phyloP scores from a whole-genome alignment of 768 basidiomycete genomes.

The Pleurotus pulmonarius region DNA sequence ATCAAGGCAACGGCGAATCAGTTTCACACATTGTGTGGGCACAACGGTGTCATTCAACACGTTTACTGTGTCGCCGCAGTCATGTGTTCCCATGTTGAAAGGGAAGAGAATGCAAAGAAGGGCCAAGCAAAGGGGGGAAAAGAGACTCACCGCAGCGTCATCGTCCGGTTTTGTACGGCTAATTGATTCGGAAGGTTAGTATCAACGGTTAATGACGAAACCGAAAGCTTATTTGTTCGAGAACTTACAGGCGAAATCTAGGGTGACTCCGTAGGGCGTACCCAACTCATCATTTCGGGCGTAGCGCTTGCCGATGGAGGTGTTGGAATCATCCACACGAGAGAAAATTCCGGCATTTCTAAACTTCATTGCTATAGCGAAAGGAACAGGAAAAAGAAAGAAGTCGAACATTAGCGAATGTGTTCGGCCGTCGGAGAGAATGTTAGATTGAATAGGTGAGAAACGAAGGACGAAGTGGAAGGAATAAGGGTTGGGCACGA shows the following conservation, averaged over 20 bases:
- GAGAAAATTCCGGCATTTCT: slow-evolving; percentile 87
- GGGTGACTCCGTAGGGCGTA: slow-evolving; percentile 93
- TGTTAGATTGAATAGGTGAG: slow-evolving; percentile 8
- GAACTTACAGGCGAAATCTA: slow-evolving; percentile 82
- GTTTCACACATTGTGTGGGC: too few species aligned
- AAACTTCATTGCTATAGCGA: slow-evolving; percentile 69
- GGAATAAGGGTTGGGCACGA: background rate
- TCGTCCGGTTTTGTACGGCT: slow-evolving; percentile 90
- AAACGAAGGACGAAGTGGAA: slow-evolving; percentile 7
- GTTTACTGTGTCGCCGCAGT: background rate
- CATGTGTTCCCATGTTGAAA: slow-evolving; percentile 3
- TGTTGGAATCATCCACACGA: slow-evolving; percentile 93
- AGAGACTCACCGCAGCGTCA: slow-evolving; percentile 80
- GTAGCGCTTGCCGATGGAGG: slow-evolving; percentile 95
- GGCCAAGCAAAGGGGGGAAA: slow-evolving; percentile 6
- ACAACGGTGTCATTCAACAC: background rate
- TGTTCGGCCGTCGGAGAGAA: slow-evolving; percentile 4
- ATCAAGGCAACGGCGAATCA: too few species aligned
- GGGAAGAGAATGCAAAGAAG: background rate
- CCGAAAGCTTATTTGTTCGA: slow-evolving; percentile 1
- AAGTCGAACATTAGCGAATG: slow-evolving; percentile 6
- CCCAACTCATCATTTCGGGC: slow-evolving; percentile 98
- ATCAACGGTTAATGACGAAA: slow-evolving; percentile 6
- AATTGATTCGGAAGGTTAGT: slow-evolving; percentile 11
- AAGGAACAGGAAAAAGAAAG: slow-evolving; percentile 5